Evolutionary conservation across 768 basidiomycete species (phyloP).

Genomic region (Suillus paluster): DNA sequence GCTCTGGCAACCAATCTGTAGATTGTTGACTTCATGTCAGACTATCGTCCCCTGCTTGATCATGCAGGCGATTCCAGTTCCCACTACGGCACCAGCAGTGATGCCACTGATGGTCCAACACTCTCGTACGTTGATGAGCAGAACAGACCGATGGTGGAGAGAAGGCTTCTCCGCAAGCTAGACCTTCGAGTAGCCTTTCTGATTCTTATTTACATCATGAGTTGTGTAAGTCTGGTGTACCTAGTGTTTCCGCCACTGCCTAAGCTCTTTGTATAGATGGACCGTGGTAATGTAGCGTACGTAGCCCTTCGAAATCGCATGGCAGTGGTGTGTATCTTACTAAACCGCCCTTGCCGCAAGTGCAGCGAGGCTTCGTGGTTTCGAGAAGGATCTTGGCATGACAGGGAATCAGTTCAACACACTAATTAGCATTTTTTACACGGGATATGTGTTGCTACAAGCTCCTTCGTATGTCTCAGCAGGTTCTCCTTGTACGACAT

Average conservation of each 20-base stretch:
- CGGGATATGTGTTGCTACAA: slow-evolving; percentile 77
- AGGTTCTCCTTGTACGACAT: not conserved
- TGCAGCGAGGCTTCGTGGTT: slow-evolving; percentile 70
- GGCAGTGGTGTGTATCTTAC: not conserved
- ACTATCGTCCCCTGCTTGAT: not conserved
- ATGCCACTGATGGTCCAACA: not conserved
- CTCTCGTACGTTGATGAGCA: slow-evolving; percentile 13
- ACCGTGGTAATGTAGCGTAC: slow-evolving; percentile 69
- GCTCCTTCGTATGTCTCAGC: slow-evolving; percentile 59
- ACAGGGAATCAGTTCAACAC: slow-evolving; percentile 68
- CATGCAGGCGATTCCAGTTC: not conserved
- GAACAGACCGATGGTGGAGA: slow-evolving; percentile 46
- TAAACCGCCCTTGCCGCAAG: slow-evolving; percentile 39
- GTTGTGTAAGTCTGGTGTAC: slow-evolving; percentile 42
- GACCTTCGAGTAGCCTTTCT: slow-evolving; percentile 48
- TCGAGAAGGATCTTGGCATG: slow-evolving; percentile 66
- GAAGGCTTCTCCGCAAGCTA: slow-evolving; percentile 46
- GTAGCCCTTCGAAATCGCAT: slow-evolving; percentile 15
- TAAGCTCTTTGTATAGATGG: slow-evolving; percentile 46
- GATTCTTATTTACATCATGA: slow-evolving; percentile 50
- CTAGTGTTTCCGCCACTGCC: slow-evolving; percentile 1
- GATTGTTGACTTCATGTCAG: too few species aligned
- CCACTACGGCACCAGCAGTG: not conserved
- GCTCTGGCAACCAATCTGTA: too few species aligned
- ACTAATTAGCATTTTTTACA: slow-evolving; percentile 65